phyloP scores from a whole-genome alignment of 1,139 yeast genomes.

The Petasospora fabianii region DNA sequence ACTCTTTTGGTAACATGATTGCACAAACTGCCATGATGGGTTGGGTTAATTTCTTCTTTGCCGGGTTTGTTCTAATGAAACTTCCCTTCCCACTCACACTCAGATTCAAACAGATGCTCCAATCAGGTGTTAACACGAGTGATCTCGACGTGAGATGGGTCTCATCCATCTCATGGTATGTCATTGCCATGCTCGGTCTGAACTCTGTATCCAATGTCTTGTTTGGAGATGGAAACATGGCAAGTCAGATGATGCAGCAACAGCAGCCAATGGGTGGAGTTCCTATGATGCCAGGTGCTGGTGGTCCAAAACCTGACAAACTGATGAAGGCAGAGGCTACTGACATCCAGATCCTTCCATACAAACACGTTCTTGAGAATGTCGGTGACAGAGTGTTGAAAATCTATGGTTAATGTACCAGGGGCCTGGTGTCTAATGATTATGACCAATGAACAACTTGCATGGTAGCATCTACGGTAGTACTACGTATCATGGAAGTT shows the following conservation, averaged over 20 bases:
- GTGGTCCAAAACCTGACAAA: constrained; percentile 39
- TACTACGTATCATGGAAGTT: too few relatives aligned
- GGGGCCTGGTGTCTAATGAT: too few relatives aligned
- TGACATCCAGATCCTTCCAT: constrained; percentile 63
- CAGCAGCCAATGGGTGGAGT: constrained; percentile 37
- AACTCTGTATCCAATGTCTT: constrained; percentile 74
- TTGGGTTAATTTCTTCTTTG: constrained; percentile 92
- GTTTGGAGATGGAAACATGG: constrained; percentile 50
- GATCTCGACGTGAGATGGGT: constrained; percentile 92
- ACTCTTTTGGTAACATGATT: constrained; percentile 75
- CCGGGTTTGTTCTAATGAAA: constrained; percentile 84
- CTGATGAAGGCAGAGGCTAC: constrained; percentile 72
- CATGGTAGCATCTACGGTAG: too few relatives aligned
- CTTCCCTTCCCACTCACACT: constrained; percentile 81
- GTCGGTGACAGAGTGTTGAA: constrained; percentile 61
- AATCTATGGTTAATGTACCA: constrained; percentile 23
- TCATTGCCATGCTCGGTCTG: constrained; percentile 82
- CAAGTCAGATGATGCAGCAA: constrained; percentile 42
- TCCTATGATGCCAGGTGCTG: constrained; percentile 10
- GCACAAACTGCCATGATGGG: constrained; percentile 95
- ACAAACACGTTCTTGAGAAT: constrained; percentile 54
- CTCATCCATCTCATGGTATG: constrained; percentile 97
- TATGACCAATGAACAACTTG: too few relatives aligned
- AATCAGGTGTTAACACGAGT: constrained; percentile 78
- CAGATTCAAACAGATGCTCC: constrained; percentile 89